phyloP scores from a whole-genome alignment of 805 yeast genomes.

The Monosporozyma yasuniensis region DNA sequence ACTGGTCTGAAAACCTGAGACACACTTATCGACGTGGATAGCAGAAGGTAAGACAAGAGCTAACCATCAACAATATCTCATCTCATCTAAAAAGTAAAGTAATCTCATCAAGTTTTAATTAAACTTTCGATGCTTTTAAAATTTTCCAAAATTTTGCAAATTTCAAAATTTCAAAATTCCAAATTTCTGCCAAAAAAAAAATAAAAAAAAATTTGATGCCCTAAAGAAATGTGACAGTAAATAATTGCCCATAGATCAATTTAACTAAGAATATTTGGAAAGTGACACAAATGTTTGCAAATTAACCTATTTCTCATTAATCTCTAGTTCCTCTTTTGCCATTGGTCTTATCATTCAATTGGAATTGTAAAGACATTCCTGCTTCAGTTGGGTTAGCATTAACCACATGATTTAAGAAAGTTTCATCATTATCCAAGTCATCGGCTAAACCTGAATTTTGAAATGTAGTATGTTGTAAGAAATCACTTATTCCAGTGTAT shows the following conservation, averaged over 20 bases:
- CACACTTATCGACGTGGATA: neutral
- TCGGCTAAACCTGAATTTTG: constrained; percentile 22
- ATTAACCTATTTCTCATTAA: too few species aligned
- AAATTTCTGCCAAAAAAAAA: neutral
- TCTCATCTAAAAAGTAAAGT: neutral
- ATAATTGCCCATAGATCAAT: neutral
- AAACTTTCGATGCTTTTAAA: constrained; percentile 1
- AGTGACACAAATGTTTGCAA: too few species aligned
- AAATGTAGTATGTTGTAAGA: constrained; percentile 11
- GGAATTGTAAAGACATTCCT: constrained; percentile 22
- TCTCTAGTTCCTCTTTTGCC: constrained; percentile 8
- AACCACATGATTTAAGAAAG: constrained; percentile 5
- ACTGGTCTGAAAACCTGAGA: neutral
- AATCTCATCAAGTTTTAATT: neutral
- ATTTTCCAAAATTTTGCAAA: neutral
- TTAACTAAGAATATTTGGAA: neutral
- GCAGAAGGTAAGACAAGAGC: neutral
- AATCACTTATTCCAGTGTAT: constrained; percentile 15
- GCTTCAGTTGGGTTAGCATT: constrained; percentile 14
- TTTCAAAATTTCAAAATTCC: neutral
- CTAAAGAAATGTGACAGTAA: neutral
- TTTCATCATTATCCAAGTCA: constrained; percentile 17
- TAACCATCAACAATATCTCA: neutral
- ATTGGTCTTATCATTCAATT: neutral
- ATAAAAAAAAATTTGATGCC: neutral